Conservation (phyloP, 2,329 filamentous ascomycete species). For the Colletotrichum australisinense region DNA sequence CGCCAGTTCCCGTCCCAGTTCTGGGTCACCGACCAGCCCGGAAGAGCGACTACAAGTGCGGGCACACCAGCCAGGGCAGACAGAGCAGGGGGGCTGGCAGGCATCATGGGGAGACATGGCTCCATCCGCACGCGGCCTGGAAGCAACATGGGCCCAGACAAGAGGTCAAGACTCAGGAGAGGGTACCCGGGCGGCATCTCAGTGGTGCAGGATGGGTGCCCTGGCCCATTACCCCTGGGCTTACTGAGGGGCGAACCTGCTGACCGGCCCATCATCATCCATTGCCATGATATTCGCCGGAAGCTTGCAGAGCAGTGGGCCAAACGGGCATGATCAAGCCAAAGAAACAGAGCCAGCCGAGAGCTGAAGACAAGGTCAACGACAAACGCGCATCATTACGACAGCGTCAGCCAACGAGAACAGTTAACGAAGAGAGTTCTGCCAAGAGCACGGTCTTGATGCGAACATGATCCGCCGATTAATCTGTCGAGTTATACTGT, state of each 20-base stretch:
- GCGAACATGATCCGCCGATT: neutral
- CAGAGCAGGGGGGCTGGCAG: constrained; percentile 1
- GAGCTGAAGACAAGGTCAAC: neutral
- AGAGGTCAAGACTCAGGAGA: constrained; percentile 28
- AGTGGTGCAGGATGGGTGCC: neutral
- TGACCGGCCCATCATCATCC: constrained; percentile 21
- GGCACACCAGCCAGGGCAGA: constrained; percentile 3
- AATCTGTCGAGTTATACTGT: neutral
- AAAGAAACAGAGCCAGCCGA: neutral
- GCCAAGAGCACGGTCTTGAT: neutral
- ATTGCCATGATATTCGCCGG: constrained; percentile 23
- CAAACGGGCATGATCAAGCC: neutral
- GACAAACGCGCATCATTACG: neutral
- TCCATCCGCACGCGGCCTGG: constrained; percentile 33
- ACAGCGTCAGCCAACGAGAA: neutral
- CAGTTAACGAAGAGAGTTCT: neutral
- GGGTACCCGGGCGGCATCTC: constrained; percentile 28
- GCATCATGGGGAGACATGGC: constrained; percentile 19
- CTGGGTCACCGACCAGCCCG: constrained; percentile 6
- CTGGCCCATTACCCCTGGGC: constrained; percentile 5
- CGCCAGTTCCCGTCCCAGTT: constrained; percentile 29
- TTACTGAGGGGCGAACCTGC: constrained; percentile 12
- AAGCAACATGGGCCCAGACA: constrained; percentile 30
- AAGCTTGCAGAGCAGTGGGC: constrained; percentile 19
- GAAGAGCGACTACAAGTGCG: constrained; percentile 1